Conservation (phyloP, 345 rosid genomes). For the Mercurialis annua region DNA sequence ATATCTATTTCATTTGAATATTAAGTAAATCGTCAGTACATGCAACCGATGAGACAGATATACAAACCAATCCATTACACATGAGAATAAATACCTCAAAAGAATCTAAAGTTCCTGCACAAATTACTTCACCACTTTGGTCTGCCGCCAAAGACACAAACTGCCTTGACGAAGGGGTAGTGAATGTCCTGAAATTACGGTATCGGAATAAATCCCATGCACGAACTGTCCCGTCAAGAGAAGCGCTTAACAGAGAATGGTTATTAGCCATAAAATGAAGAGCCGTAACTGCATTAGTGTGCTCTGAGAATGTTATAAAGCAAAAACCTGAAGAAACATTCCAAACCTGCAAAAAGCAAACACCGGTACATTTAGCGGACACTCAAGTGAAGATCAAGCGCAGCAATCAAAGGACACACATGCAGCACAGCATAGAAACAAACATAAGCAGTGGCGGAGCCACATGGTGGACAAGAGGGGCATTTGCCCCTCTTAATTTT, state of each 20-base stretch:
- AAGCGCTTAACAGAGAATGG: constrained; percentile 81
- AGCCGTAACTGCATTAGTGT: constrained; percentile 89
- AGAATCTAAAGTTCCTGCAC: constrained; percentile 95
- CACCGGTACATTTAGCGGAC: constrained; percentile 5
- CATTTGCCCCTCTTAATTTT: too few relatives aligned
- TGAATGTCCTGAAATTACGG: constrained; percentile 89
- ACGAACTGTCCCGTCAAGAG: constrained; percentile 96
- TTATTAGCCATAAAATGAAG: constrained; percentile 96
- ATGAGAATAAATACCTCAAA: constrained; percentile 59
- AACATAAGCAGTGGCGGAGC: not conserved
- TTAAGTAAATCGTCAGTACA: constrained; percentile 12
- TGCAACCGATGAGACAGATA: not conserved
- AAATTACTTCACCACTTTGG: constrained; percentile 89
- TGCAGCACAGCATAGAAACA: not conserved
- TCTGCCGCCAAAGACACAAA: constrained; percentile 95
- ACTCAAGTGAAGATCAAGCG: not conserved
- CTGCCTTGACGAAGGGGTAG: constrained; percentile 88
- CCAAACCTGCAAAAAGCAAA: constrained; percentile 68
- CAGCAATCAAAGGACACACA: not conserved
- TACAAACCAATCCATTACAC: not conserved
- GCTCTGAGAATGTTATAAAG: constrained; percentile 92
- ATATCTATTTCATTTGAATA: constrained; percentile 47
- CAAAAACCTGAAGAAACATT: constrained; percentile 89
- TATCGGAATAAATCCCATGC: constrained; percentile 97
- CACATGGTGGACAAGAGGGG: too few relatives aligned